Evolutionary conservation across 768 basidiomycete genomes (phyloP), one percentile per base, ranked within the genome.

Genomic region (Tephrocybe sp.): DNA sequence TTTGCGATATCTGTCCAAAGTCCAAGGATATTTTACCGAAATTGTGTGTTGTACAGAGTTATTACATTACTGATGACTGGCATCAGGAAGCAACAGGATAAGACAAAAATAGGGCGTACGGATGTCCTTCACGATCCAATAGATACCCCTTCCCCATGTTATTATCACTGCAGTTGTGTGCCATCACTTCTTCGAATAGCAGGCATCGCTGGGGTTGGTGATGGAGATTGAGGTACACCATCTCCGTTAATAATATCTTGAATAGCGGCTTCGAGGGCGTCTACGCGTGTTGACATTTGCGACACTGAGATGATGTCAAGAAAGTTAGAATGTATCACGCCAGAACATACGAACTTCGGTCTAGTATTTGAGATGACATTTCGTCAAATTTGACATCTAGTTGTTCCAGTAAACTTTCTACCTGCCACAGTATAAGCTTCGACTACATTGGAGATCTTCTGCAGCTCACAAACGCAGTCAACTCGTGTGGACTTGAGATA

Each of bases 361-460:
- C 87, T 54, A 96, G 76, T 55, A 97, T 90, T 65, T 95, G 89
- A 16, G 76, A 76, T 30, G 92, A 95, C 92, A 95, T 95, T 46
- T 92, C 88, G 60, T 96, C 92, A 61, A 97, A 96, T 56, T 90
- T 90, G 42, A 79, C 60, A 61, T 97, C 93, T n/a, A 97, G 75
- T 60, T 94, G 88, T 58, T 91, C 88, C 10, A 97, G 70, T 17
- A 97, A 71, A 11, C 83, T 87, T 69, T 97, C 94, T 11, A 96
- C 92, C 93, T 95, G 58, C 14, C 36, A 35, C 39, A 22, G 38
- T 31, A 16, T 44, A 38, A 58, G 20, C 43, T 22, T 19, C 35
- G 5, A 17, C 23, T 10, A 4, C 30, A 23, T 42, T 23, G 1
- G 13, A 13, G 36, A 36, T 6, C 38, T 40, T 16, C 9, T 31